Percentiles rank a stretch among this genome's conserved stretches.
phyloP scores from a whole-genome alignment of 495 filamentous ascomycete genomes.

The Aspergillus olivimuriae region DNA sequence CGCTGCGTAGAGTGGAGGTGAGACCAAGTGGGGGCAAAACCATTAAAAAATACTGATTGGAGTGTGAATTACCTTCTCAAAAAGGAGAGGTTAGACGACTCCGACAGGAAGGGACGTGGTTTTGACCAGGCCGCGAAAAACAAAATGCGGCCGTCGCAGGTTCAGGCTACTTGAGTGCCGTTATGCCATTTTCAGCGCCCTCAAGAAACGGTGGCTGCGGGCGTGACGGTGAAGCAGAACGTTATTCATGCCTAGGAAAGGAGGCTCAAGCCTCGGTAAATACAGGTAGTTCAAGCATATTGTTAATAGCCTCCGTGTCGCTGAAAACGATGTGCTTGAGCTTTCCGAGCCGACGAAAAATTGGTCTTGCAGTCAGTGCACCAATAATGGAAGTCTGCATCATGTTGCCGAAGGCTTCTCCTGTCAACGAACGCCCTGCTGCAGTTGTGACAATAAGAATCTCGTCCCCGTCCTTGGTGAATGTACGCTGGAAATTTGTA shows the following conservation, averaged over 20 bases:
- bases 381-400: conserved; percentile 3
- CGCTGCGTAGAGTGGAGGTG: too few species aligned
- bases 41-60: too few species aligned
- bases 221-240: too few species aligned
- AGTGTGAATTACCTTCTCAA: too few species aligned
- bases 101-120: too few species aligned
- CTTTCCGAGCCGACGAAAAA: background rate
- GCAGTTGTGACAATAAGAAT: background rate
- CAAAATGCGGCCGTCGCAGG: too few species aligned
- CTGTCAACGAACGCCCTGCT: background rate
- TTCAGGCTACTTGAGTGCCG: too few species aligned
- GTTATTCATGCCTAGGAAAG: background rate
- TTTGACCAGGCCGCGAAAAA: too few species aligned
- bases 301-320: background rate
- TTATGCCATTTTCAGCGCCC: too few species aligned
- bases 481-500: background rate
- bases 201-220: too few species aligned
- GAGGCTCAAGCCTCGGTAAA: background rate
- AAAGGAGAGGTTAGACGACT: too few species aligned
- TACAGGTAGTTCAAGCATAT: background rate
- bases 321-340: conserved; percentile 1
- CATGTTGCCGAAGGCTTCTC: conserved; percentile 4
- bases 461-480: background rate
- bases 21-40: too few species aligned
- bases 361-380: conserved; percentile 1